Conservation (phyloP, 192 early-diverging fungal genomes). For the Mortierella antarctica region DNA sequence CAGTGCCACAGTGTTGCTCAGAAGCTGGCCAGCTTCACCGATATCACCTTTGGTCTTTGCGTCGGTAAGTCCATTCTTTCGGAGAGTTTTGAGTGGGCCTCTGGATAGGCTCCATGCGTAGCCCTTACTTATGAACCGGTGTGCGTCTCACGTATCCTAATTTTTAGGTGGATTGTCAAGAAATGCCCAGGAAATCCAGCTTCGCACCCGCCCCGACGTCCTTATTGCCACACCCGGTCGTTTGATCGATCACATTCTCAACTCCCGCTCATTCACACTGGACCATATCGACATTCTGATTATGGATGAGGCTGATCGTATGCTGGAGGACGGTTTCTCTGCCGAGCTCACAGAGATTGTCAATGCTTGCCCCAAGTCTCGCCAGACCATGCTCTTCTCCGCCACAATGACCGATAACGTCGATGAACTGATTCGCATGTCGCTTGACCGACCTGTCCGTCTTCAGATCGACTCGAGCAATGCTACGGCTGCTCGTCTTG, state of each 20-base stretch:
- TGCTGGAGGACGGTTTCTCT: constrained; percentile 98
- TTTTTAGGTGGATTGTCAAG: constrained; percentile 82
- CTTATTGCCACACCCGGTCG: constrained; percentile 98
- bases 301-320: constrained; percentile 99
- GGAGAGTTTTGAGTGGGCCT: not conserved
- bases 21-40: constrained; percentile 88
- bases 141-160: not conserved
- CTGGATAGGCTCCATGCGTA: not conserved
- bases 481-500: constrained; percentile 78
- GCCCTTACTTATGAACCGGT: not conserved
- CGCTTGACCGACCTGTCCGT: constrained; percentile 88
- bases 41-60: constrained; percentile 87
- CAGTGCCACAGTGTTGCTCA: constrained; percentile 94
- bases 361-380: constrained; percentile 82
- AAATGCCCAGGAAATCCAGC: constrained; percentile 89
- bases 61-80: constrained; percentile 59
- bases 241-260: constrained; percentile 96
- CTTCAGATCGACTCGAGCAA: constrained; percentile 89
- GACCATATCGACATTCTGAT: constrained; percentile 95
- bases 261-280: constrained; percentile 88
- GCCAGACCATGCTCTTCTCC: constrained; percentile 99
- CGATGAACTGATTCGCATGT: constrained; percentile 94
- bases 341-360: constrained; percentile 97
- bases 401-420: constrained; percentile 99
- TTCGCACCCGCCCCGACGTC: constrained; percentile 87